Base-by-base conservation (phyloP, 768 basidiomycete species). In the Boletus pseudo-olivaceus region DNA sequence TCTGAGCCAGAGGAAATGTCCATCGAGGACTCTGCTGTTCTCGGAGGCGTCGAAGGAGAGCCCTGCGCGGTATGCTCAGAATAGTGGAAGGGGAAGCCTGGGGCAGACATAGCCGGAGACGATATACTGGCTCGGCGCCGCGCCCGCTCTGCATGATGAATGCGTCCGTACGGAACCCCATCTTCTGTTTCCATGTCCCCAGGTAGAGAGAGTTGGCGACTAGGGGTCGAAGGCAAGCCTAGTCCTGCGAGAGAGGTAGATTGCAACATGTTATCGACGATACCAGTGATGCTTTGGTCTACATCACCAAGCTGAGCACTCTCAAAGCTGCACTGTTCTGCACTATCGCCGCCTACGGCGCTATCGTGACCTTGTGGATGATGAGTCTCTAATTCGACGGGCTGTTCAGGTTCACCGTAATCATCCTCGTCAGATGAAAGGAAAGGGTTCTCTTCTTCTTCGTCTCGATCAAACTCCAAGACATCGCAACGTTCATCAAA, bases 401-500 rank as follows among this genome's bases (percentile, higher is more conserved):
- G 52, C 23, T 47, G 62, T 29, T 62, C 62, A 47, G 57, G 27
- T 55, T 61, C 45, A 49, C 63, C 51, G 42, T 64, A 62, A 44
- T 70, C 62, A 44, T 73, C 66, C 19, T 74, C 75, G 29, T 72
- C 70, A 14, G 68, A 65, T 27, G 72, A 76, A 63, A 74, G 66
- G 46, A 81, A 81, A 3, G 78, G 73, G 53, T 80, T 74, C 48
- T 75, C 75, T 6, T 76, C 76, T 47, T 82, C 87, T 44, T 88
- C 80, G 12, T 83, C 87, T 19, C 78, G 73, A 53, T 89, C 85
- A 65, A 90, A 91, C 64, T 92, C 90, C 30, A 92, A 69, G 11
- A 94, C 90, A 56, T 93, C 90, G 59, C 87, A 89, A 11, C 82
- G 78, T 57, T 89, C 86, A 66, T 86, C 80, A 54, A 88, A 94